These are phyloP conservation scores for Trichoderma virens DNA, from an alignment of 495 filamentous ascomycete genomes.

Conservation along the genomic window DNA sequence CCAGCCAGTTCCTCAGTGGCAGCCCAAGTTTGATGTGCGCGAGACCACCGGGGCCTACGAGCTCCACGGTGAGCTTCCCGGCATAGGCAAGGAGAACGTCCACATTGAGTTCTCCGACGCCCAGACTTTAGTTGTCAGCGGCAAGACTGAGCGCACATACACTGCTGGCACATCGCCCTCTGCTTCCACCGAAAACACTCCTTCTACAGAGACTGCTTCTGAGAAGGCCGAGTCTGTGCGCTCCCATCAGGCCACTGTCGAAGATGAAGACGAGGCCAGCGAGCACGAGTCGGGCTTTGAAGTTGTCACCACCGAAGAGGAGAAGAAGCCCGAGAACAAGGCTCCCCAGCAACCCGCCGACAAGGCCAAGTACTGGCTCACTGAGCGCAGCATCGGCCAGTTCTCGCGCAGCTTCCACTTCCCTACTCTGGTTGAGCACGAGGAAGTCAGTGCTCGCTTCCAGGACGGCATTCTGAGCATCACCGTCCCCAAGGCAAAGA, in stretches of 20 bases:
- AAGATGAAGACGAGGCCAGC: constrained; percentile 39
- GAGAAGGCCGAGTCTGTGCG: constrained; percentile 20
- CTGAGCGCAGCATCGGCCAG: constrained; percentile 71
- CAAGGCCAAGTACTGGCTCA: constrained; percentile 58
- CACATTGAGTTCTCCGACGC: constrained; percentile 71
- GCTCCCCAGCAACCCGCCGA: constrained; percentile 21
- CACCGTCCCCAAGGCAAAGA: constrained; percentile 69
- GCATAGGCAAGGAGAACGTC: constrained; percentile 62
- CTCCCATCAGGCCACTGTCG: constrained; percentile 53
- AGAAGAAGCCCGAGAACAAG: constrained; percentile 20
- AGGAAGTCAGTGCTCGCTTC: constrained; percentile 61
- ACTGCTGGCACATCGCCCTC: constrained; percentile 34
- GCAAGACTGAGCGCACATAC: constrained; percentile 49
- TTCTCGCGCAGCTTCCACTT: constrained; percentile 79
- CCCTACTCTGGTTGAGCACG: constrained; percentile 64
- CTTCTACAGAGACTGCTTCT: constrained; percentile 30
- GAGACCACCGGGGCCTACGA: constrained; percentile 57
- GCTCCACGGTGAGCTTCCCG: constrained; percentile 74
- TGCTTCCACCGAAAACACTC: constrained; percentile 23
- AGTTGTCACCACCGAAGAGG: constrained; percentile 8
- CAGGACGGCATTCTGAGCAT: constrained; percentile 54
- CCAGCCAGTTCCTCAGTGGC: constrained; percentile 36
- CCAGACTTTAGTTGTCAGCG: constrained; percentile 58
- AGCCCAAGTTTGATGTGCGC: constrained; percentile 67
- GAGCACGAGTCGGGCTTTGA: constrained; percentile 11